Evolutionary conservation across 305 asterid genomes (phyloP).

Genomic region (Petunia hybrid): DNA sequence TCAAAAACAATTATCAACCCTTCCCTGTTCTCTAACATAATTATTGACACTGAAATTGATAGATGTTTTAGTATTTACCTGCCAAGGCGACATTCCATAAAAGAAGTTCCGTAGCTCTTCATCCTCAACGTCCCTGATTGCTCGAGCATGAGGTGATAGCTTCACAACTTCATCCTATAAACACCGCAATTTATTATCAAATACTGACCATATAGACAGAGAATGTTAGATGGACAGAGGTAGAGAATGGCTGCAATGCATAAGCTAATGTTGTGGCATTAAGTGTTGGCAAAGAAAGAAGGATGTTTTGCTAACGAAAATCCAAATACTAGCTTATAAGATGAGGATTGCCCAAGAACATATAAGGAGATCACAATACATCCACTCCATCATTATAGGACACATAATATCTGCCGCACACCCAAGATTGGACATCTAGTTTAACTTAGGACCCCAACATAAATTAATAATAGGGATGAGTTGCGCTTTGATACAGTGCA

Average conservation of each 20-base stretch:
- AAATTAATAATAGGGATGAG: background rate
- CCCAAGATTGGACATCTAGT: background rate
- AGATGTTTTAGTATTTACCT: conserved; percentile 52
- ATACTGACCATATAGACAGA: background rate
- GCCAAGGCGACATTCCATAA: conserved; percentile 98
- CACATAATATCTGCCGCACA: background rate
- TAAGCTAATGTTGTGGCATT: background rate
- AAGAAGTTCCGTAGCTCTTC: conserved; percentile 90
- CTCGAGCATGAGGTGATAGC: conserved; percentile 97
- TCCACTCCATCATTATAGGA: background rate
- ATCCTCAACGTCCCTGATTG: conserved; percentile 95
- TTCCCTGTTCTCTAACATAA: background rate
- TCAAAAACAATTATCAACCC: conserved; percentile 10
- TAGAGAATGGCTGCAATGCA: background rate
- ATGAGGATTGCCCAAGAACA: background rate
- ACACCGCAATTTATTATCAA: background rate
- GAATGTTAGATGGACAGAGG: background rate
- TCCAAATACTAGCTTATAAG: background rate
- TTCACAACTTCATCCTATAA: conserved; percentile 94
- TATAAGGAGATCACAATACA: background rate
- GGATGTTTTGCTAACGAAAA: background rate
- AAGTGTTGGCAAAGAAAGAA: background rate
- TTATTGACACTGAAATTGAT: background rate
- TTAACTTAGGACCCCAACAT: background rate
- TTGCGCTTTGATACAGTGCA: background rate